Base-by-base conservation (phyloP, 2,329 filamentous ascomycete species). In the Fusarium algeriense region DNA sequence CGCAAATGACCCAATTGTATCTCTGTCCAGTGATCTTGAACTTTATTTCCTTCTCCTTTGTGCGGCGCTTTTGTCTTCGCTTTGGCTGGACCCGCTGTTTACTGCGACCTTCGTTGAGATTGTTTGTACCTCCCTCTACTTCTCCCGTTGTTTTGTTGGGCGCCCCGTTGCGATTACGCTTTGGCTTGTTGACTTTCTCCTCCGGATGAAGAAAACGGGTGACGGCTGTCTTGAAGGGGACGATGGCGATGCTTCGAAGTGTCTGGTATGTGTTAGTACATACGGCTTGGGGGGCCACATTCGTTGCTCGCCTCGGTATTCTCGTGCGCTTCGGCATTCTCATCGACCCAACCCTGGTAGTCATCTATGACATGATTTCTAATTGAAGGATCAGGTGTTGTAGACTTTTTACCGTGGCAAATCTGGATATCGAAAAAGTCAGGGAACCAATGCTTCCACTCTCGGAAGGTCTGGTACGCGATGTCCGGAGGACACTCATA, bases 401-500 rank as follows among this genome's bases (percentile, higher is more conserved):
- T 23, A 6, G 12, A 19, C 6, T 15, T n/a, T 14, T 19, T 48
- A 1, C 45, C 1, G 15, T 49, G 46, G 7, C n/a, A 49, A 2
- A 49, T 49, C 2, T 1, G 30, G 0, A 49, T 49, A 0, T 35
- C 7, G 15, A 49, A 49, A 15, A 49, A 49, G 0, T 23, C 0
- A 0, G 30, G 30, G 0, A 49, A 35, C 46, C 46, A 49, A 20
- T 2, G 3, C 0, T 0, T 34, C 46, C 46, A 50, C 1, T 50
- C 46, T 4, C 1, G 0, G 0, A 34, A 50, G 0, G 30, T 50
- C 4, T 50, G 46, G 1, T 50, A 50, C 0, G 46, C 46, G 4
- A 50, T 30, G 0, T 50, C 6, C 0, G 28, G 1, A 0, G 9
- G 30, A 19, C 46, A 50, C 0, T 23, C 1, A 8, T 34, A 23